Base-by-base conservation (phyloP, 495 filamentous ascomycete species). In the Talaromyces borbonicus region DNA sequence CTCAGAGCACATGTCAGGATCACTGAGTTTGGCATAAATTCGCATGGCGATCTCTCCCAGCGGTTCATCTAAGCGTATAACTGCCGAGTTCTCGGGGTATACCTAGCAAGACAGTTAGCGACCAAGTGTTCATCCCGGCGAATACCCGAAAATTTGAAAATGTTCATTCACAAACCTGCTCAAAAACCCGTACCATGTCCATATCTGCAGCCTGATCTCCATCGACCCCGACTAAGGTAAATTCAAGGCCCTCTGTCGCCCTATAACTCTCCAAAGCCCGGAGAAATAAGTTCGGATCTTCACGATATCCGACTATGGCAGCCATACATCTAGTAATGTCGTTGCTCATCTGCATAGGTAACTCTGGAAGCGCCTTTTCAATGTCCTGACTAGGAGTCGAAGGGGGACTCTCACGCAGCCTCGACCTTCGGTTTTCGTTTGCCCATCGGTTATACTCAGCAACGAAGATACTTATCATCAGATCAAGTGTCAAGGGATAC, bases 101-200 rank as follows among this genome's bases (percentile, higher is more conserved):
- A 57, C 54, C 54, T 60, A 37, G 15, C 8, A n/a, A 38, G 3
- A 22, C 22, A 20, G 5, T 38, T 5, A 38, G 35, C 6, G 26
- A 29, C 11, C n/a, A 20, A 20, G 8, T 11, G 8, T 22, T 22
- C 8, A 29, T 6, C 11, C 5, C 26, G 26, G 11, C 11, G 6
- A 11, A 29, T 5, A 11, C 26, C 11, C 26, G 5, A 6, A 22
- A 20, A 38, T 20, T 2, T 20, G 14, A 38, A 9, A 6, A 19
- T 20, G 8, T 11, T 0, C 2, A 38, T 16, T 20, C 2, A 38
- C 35, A 12, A 22, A 38, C 35, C 35, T 11, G 19, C 36, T 61
- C 51, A 12, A 58, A 60, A n/a, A 63, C 56, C 1, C 42, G 43
- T 12, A 59, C 56, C 60, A 63, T 63, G 26, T 63, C 60, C 54